Evolutionary conservation across 1,284 basidiomycete genomes (phyloP), one percentile per base, ranked within the genome.

Genomic region (Volvariella surrecta): DNA sequence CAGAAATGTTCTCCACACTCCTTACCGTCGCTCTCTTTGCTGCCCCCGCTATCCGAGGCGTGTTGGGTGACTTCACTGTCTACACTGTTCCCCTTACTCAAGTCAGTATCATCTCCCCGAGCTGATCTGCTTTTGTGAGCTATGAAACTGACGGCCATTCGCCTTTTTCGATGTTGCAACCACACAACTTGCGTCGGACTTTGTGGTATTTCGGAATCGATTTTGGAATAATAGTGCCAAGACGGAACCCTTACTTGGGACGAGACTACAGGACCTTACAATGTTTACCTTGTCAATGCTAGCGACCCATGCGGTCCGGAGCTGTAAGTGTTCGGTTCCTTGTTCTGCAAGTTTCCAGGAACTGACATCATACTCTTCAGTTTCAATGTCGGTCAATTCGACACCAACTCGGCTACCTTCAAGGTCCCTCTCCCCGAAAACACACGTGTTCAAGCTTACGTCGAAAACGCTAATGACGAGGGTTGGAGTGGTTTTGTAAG

Each of bases 1-100:
- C n/a, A 62, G 55, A 67, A 57, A 88, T 88, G 84, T 81, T 78
- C 74, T 66, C 77, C 66, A 82, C 84, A 67, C 63, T 88, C 82
- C 42, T 85, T 84, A 70, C 72, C 48, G 59, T 74, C 64, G 69
- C 79, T 60, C 73, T 87, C 76, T 64, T 85, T 69, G 62, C 72
- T 56, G 58, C 68, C 52, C 62, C 78, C 58, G 70, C 71, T 58
- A 55, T 75, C 57, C 67, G 57, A 51, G 66, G 65, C 58, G 77
- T 67, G 44, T 53, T 71, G n/a, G 24, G 11, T 6, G 66, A 63
- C 7, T 71, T 85, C 53, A 55, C 61, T 31, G 64, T 85, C 55
- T 56, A 55, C 49, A 75, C 73, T 28, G 76, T 79, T 38, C 18
- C 51, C 34, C 51, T 84, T 42, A 62, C 58, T 46, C 75, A 84